Evolutionary conservation across 148 eudicot species (phyloP).

Genomic region (Arbutus unedo): DNA sequence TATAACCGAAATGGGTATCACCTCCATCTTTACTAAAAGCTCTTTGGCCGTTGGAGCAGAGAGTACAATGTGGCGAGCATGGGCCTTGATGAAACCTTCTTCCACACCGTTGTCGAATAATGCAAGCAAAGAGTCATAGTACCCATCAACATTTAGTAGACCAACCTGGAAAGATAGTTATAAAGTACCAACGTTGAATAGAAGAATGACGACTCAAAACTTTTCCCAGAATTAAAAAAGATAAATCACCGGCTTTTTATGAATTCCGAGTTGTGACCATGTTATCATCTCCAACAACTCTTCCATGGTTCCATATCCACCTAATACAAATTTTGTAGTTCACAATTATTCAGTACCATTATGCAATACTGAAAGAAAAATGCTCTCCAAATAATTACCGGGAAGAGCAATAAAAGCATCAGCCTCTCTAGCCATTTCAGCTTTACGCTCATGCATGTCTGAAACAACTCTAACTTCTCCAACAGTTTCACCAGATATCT

Average conservation of each 20-base stretch:
- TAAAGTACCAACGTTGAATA: neutral
- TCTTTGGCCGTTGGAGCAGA: conserved; percentile 78
- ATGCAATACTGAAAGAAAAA: neutral
- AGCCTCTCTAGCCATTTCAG: conserved; percentile 81
- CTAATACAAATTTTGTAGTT: conserved; percentile 31
- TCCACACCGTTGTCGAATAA: conserved; percentile 87
- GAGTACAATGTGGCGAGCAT: conserved; percentile 63
- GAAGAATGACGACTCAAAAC: neutral
- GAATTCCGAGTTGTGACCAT: conserved; percentile 93
- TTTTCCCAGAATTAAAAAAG: conserved; percentile 1
- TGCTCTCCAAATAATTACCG: conserved; percentile 33
- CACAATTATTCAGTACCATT: neutral
- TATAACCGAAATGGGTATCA: conserved; percentile 16
- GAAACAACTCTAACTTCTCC: conserved; percentile 80
- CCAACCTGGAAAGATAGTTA: conserved; percentile 52
- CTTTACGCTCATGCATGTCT: conserved; percentile 97
- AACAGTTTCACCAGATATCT: conserved; percentile 82
- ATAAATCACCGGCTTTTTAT: conserved; percentile 64
- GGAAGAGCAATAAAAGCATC: conserved; percentile 97
- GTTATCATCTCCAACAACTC: conserved; percentile 88
- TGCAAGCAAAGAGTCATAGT: conserved; percentile 69
- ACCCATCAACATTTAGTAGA: conserved; percentile 86
- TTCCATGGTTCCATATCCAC: conserved; percentile 98
- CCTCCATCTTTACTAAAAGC: conserved; percentile 75
- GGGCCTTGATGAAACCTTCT: conserved; percentile 91